Evolutionary conservation across 2,329 filamentous ascomycete species (phyloP), one percentile per base, ranked within the genome.

Genomic region (Aspergillus aculeatinus): DNA sequence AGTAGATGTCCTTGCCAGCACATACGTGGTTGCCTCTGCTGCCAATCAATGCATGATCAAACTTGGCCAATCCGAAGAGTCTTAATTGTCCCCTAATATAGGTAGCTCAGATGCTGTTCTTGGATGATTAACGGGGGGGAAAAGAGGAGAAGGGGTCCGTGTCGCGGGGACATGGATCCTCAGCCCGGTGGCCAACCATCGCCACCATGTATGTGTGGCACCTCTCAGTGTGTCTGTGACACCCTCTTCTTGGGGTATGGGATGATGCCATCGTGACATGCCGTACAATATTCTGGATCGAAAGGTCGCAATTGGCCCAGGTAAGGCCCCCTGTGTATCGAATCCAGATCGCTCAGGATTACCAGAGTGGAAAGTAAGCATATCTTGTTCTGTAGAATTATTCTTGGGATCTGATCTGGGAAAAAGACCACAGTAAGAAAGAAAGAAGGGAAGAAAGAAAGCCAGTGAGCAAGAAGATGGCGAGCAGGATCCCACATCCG

Each of bases 1-100:
- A 12, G 21, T 39, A 25, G 12, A 19, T n/a, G 39, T 23, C 35
- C 42, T 21, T 21, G 49, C 25, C 27, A 29, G 16, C 4, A 52
- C 49, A 55, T 61, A 68, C 66, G 66, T 68, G 66, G 66, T 65
- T 52, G 63, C 61, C 59, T 60, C 63, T 60, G 58, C 63, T 50
- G 58, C 66, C 66, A 68, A 61, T 68, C 66, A 63, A 65, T 63
- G 61, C 56, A 52, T 48, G 57, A 27, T 56, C 47, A 51, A 56
- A 27, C 25, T 48, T 23, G 44, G 11, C 53, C 53, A 48, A 55
- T 55, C 53, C 23, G 19, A 29, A 27, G 11, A 44, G 39, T 3
- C 14, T 12, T 44, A 2, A 44, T 19, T 19, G 39, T 44, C 16
- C 39, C 42, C 33, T 42, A 53, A n/a, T 44, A n/a, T 53, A 44